Conservation (phyloP, 108 stramenopile species). For the Craspedostauros australis region DNA sequence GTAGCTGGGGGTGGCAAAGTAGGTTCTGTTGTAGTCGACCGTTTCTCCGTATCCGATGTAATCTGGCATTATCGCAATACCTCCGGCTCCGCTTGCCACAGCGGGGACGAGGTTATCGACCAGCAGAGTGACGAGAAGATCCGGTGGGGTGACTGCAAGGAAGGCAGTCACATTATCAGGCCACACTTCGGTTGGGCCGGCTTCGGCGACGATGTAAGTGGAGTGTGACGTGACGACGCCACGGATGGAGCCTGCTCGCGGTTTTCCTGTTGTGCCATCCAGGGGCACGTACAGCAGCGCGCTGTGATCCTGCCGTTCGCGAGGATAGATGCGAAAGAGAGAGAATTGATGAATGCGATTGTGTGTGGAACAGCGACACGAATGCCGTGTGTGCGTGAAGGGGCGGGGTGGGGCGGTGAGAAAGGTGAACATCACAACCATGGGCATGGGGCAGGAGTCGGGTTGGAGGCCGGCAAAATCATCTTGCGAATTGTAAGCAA, state of each 20-base stretch:
- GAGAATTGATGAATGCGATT: no score
- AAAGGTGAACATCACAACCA: no score
- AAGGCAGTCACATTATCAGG: not conserved
- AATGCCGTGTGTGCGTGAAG: no score
- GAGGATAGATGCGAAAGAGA: no score
- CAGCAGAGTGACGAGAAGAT: not conserved
- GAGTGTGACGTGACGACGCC: not conserved
- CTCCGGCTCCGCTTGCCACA: conserved; percentile 1
- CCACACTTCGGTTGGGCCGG: conserved; percentile 5
- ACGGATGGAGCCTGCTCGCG: not conserved
- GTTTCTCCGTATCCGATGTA: conserved; percentile 8
- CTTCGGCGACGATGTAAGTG: conserved; percentile 3
- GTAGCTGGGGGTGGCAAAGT: conserved; percentile 1
- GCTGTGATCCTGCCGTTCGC: no score
- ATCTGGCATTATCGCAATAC: conserved; percentile 7
- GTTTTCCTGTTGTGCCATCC: not conserved
- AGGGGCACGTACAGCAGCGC: conserved; percentile 1
- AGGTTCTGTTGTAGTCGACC: conserved; percentile 2
- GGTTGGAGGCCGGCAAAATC: no score
- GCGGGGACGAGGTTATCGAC: not conserved
- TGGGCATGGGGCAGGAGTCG: no score
- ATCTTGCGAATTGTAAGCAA: no score
- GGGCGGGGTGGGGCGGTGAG: no score
- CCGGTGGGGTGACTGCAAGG: not conserved
- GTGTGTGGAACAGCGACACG: no score